Conservation (phyloP, 176 grass and related monocot species). For the Musa acuminata region DNA sequence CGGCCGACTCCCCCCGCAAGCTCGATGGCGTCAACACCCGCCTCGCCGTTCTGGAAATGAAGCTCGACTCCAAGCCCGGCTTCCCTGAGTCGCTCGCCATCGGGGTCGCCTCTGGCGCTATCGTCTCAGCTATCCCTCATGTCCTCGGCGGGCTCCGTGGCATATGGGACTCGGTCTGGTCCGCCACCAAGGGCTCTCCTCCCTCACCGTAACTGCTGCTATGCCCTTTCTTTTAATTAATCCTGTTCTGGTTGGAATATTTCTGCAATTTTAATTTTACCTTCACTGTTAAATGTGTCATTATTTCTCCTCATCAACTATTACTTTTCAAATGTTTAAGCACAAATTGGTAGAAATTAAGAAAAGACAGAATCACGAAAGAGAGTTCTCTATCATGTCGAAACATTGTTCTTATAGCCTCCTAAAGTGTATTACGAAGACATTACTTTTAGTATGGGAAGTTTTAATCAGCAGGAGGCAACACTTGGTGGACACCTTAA, state of each 20-base stretch:
- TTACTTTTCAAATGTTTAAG: background rate
- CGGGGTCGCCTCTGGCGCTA: conserved; percentile 3
- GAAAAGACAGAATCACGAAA: background rate
- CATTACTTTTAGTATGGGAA: too few species aligned
- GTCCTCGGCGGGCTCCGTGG: conserved; percentile 3
- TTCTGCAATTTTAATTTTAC: background rate
- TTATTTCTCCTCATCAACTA: background rate
- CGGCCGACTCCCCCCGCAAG: conserved; percentile 9
- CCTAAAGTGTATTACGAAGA: too few species aligned
- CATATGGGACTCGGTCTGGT: conserved; percentile 3
- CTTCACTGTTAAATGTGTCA: background rate
- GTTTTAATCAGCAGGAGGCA: too few species aligned
- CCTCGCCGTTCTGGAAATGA: conserved; percentile 16
- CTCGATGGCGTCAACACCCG: conserved; percentile 16
- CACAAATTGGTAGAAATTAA: background rate
- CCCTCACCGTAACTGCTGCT: background rate
- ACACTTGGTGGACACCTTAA: too few species aligned
- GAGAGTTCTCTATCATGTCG: too few species aligned
- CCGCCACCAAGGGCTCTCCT: conserved; percentile 3
- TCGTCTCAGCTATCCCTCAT: conserved; percentile 1
- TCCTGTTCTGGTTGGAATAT: background rate
- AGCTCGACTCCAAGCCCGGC: conserved; percentile 22
- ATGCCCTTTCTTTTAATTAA: background rate
- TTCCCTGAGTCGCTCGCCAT: conserved; percentile 15
- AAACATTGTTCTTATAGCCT: too few species aligned